Conservation (phyloP, 768 basidiomycete genomes). For the Mycena galericulata region DNA sequence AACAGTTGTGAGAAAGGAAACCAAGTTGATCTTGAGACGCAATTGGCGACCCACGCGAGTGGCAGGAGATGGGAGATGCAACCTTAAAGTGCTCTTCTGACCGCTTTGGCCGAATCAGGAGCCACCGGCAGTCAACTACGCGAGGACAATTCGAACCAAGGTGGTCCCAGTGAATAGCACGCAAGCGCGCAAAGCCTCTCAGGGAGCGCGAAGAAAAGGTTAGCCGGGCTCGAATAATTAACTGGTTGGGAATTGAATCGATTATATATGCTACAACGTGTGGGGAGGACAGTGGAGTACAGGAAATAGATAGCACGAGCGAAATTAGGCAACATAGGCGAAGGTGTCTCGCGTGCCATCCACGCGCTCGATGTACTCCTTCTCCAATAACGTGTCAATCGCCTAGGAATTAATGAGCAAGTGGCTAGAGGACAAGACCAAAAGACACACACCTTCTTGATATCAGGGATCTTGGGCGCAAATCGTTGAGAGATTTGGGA, state of each 20-base stretch:
- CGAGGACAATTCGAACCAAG: too few relatives aligned
- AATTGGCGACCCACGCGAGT: too few relatives aligned
- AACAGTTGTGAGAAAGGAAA: too few relatives aligned
- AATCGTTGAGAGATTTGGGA: conserved; percentile 90
- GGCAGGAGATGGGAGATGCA: too few relatives aligned
- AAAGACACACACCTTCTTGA: conserved; percentile 85
- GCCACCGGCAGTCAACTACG: too few relatives aligned
- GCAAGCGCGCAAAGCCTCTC: too few relatives aligned
- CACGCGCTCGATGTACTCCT: conserved; percentile 97
- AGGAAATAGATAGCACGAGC: conserved; percentile 27
- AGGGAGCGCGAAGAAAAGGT: too few relatives aligned
- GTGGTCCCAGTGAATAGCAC: too few relatives aligned
- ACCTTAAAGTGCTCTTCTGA: too few relatives aligned
- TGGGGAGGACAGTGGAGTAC: conserved; percentile 24
- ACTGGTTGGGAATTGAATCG: not conserved
- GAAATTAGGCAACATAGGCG: conserved; percentile 68
- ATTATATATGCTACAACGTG: conserved; percentile 32
- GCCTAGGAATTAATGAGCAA: conserved; percentile 61
- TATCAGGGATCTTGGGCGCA: conserved; percentile 93
- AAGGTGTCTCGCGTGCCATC: conserved; percentile 93
- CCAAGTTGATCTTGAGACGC: too few relatives aligned
- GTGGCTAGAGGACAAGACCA: not conserved
- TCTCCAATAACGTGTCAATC: conserved; percentile 92
- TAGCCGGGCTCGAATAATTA: too few relatives aligned
- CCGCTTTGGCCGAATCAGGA: too few relatives aligned